Conservation (phyloP, 2,329 filamentous ascomycete genomes). For the Sporothrix brasiliensis region DNA sequence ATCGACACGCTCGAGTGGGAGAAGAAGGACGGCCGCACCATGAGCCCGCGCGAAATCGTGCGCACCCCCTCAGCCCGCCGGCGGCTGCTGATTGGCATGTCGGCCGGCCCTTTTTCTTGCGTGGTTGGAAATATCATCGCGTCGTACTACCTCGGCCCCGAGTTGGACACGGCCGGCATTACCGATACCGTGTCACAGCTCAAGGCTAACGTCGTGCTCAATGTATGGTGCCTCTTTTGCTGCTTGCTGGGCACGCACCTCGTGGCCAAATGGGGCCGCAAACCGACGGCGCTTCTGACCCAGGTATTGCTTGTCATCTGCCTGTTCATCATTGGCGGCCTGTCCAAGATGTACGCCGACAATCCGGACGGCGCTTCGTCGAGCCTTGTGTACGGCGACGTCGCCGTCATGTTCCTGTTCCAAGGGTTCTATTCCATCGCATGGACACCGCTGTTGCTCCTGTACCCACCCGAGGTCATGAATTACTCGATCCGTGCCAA, state of each 20-base stretch:
- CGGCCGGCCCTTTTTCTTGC: constrained; percentile 41
- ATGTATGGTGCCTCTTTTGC: constrained; percentile 52
- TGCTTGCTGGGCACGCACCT: constrained; percentile 50
- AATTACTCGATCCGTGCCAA: constrained; percentile 55
- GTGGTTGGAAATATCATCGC: constrained; percentile 48
- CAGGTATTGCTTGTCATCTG: constrained; percentile 47
- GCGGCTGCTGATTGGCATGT: constrained; percentile 47
- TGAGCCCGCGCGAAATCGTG: constrained; percentile 45
- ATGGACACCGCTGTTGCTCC: constrained; percentile 53
- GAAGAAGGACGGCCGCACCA: constrained; percentile 46
- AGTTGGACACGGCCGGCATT: constrained; percentile 52
- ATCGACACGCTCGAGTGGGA: constrained; percentile 52
- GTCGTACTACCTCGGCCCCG: constrained; percentile 48
- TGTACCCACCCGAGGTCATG: constrained; percentile 55
- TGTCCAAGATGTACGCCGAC: constrained; percentile 49
- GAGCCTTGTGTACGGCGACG: constrained; percentile 46
- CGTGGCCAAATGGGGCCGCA: constrained; percentile 49
- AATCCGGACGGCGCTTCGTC: constrained; percentile 39
- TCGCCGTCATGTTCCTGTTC: constrained; percentile 56
- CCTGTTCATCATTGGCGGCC: constrained; percentile 55
- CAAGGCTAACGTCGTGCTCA: constrained; percentile 55
- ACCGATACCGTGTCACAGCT: constrained; percentile 49
- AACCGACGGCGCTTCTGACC: constrained; percentile 48
- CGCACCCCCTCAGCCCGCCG: constrained; percentile 44
- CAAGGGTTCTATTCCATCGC: constrained; percentile 55